Base-by-base conservation (phyloP, 2,329 filamentous ascomycete species). In the Penicillium crustosum region DNA sequence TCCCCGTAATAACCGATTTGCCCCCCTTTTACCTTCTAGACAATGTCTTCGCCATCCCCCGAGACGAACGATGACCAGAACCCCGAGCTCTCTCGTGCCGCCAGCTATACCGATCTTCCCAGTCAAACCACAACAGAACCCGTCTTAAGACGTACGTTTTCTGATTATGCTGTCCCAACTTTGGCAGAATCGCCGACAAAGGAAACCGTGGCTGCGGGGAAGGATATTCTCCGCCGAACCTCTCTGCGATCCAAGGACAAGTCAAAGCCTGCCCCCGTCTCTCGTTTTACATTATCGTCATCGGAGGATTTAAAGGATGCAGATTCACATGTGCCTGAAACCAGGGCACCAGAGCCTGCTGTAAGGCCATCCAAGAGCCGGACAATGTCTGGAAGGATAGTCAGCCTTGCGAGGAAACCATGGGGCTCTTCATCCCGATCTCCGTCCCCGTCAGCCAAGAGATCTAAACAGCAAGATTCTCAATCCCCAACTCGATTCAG, bases 41-140 rank as follows among this genome's bases (percentile, higher is more conserved):
- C 62, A 64, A 75, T 76, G 74, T 69, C 73, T 67, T 64, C 65
- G 60, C 64, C 66, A 53, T 62, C 65, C 29, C 50, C 63, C 48
- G 67, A 70, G 51, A 61, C 56, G 27, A 64, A 59, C 44, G 67
- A 69, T 60, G 71, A 70, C 43, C 65, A 66, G 48, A 59, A 60
- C 49, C 53, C 66, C 49, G 62, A 68, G 39, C 63, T 86, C 31
- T 79, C 80, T 29, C 79, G 83, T 56, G 80, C 84, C 48, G 84
- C 84, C 33, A 86, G 84, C 65, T 86, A 83, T 70, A 83, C 81
- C 47, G 79, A 82, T 62, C 70, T 86, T n/a, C 78, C 81, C 4
- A 72, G 67, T 29, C 68, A 78, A 33, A n/a, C 59, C 19, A 61
- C 74, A 29, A 66, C 71, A 29, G 74, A 71, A 39, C 62, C 72